Base-by-base conservation (phyloP, 2,329 filamentous ascomycete genomes). In the Monilinia polystroma region DNA sequence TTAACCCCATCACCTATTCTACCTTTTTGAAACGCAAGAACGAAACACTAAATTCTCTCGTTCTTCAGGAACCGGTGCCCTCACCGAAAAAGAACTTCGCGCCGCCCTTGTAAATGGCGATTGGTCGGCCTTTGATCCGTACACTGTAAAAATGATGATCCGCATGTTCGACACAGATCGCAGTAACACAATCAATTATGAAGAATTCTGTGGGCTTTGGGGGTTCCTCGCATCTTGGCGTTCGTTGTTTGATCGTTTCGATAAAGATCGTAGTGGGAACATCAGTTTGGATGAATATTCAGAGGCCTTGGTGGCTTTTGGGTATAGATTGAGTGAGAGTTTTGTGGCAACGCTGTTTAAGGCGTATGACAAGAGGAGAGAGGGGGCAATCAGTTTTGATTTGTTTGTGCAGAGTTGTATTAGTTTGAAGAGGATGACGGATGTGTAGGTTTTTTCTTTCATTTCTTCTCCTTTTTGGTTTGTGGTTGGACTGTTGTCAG, bases 111-210 rank as follows among this genome's bases (percentile, higher is more conserved):
- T 98, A 68, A 99, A 99, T 76, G 94, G 93, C 66, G 95, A 99
- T 82, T 97, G 92, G 87, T 92, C 92, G 1, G 87, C 92, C 5
- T 99, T 99, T 78, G 93, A 99, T 79, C 85, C 88, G 5, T 91
- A 97, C 74, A 99, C 95, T 1, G 93, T 98, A 71, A 90, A 90
- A 75, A 97, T 98, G 92, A 97, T 99, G 93, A 97, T 99, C 72
- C 90, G 93, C 76, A 98, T 99, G 95, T 99, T 99, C 80, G 94
- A 98, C 80, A 91, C 90, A 67, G 91, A 97, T 79, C 90, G 91
- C 73, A 90, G 86, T 69, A 93, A 93, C 63, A 91, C 90, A 18
- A 96, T 99, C 77, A 93, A 90, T 69, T 98, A 97, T 78, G 89
- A 95, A 71, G 95, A 98, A 79, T 99, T 99, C 79, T 96, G 93